Percentiles rank a stretch among this genome's conserved stretches.
These are phyloP conservation scores for California macrophylla DNA, from an alignment of 441 rosid species.

Conservation along the genomic window DNA sequence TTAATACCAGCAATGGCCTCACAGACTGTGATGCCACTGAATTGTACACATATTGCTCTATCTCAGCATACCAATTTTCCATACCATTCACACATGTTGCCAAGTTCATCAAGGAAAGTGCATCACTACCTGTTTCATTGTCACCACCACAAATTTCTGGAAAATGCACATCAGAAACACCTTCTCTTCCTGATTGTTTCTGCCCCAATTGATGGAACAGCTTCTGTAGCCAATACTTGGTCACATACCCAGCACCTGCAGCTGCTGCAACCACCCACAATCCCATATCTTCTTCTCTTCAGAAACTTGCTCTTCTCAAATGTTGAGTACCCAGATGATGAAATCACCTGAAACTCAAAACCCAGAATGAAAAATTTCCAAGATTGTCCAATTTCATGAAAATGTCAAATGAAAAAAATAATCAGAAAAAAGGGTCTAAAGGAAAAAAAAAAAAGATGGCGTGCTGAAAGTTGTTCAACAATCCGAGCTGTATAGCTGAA, in stretches of 20 bases:
- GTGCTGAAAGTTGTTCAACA: background rate
- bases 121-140: conserved; percentile 6
- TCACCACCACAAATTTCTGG: background rate
- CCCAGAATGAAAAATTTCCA: background rate
- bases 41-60: conserved; percentile 34
- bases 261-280: conserved; percentile 40
- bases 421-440: background rate
- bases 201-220: conserved; percentile 15
- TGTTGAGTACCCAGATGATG: conserved; percentile 1
- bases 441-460: background rate
- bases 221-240: conserved; percentile 27
- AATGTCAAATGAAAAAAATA: background rate
- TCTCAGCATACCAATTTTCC: conserved; percentile 1
- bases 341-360: background rate
- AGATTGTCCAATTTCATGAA: background rate
- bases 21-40: conserved; percentile 28
- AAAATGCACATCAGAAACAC: background rate
- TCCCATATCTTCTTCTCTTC: conserved; percentile 23
- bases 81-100: background rate
- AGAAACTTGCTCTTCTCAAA: conserved; percentile 3
- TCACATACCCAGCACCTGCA: conserved; percentile 31
- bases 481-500: background rate
- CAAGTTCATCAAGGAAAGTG: conserved; percentile 11
- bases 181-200: background rate
- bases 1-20: conserved; percentile 47